Conservation (phyloP, 1,284 basidiomycete genomes). For the Mixia osmundae region DNA sequence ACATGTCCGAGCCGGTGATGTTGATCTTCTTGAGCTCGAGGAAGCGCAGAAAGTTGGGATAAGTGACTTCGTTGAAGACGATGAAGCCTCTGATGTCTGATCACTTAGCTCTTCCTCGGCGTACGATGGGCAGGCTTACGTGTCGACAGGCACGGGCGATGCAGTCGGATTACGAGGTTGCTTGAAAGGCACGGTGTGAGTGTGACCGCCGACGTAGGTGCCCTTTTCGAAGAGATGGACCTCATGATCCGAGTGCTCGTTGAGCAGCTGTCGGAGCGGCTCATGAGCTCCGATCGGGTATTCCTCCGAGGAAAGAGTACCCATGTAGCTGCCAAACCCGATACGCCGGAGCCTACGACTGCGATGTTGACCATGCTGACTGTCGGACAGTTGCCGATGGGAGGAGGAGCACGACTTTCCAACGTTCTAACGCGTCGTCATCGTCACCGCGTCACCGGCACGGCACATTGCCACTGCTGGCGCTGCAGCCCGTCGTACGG, state of each 20-base stretch:
- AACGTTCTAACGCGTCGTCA: no score
- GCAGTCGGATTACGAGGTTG: conserved; percentile 1
- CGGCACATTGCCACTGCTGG: no score
- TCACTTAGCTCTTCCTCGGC: neutral
- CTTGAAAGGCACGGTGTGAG: conserved; percentile 42
- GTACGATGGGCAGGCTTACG: conserved; percentile 25
- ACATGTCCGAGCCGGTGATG: conserved; percentile 44
- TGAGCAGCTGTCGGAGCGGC: conserved; percentile 31
- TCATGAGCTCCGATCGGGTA: neutral
- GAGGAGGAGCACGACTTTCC: no score
- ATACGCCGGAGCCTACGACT: conserved; percentile 53
- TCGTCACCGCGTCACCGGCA: no score
- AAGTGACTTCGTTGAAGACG: conserved; percentile 51
- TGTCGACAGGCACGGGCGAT: conserved; percentile 37
- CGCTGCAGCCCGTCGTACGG: no score
- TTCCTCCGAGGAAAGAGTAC: conserved; percentile 23
- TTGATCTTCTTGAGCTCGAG: conserved; percentile 33
- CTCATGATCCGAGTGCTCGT: conserved; percentile 52
- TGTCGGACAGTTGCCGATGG: no score
- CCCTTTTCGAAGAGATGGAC: conserved; percentile 56
- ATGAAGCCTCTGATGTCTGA: conserved; percentile 24
- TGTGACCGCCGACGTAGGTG: conserved; percentile 46
- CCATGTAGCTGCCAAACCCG: conserved; percentile 55
- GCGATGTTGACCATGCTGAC: no score
- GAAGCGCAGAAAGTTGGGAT: conserved; percentile 58